Evolutionary conservation across 176 grass and related monocot genomes (phyloP).

Genomic region (Oryza officinalis): DNA sequence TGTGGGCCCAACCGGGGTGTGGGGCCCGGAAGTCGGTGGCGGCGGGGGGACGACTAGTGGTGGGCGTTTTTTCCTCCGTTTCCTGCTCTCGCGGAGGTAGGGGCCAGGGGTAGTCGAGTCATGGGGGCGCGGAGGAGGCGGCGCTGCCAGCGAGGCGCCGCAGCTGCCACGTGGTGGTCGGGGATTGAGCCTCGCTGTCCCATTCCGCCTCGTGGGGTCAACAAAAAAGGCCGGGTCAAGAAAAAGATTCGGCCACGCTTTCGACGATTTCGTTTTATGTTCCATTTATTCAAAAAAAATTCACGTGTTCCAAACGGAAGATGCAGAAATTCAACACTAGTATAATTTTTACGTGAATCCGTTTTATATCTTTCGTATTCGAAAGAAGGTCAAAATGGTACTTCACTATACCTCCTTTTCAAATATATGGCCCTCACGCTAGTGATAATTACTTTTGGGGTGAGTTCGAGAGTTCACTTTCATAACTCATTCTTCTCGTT

Average conservation of each 20-base stretch:
- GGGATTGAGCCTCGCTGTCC: conserved; percentile 3
- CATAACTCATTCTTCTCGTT: too few relatives aligned
- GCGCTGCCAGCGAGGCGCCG: neutral
- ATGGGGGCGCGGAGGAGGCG: neutral
- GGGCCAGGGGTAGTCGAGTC: neutral
- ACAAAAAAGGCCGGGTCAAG: neutral
- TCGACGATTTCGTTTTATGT: neutral
- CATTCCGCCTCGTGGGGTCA: neutral
- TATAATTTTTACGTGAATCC: too few relatives aligned
- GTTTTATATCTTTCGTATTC: too few relatives aligned
- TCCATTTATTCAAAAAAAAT: neutral
- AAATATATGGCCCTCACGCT: too few relatives aligned
- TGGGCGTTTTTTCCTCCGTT: neutral
- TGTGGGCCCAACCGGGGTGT: neutral
- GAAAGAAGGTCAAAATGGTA: too few relatives aligned
- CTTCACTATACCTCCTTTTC: too few relatives aligned
- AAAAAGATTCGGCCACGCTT: neutral
- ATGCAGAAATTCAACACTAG: too few relatives aligned
- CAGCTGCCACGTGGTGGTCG: neutral
- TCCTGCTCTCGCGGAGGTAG: neutral
- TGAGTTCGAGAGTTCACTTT: too few relatives aligned
- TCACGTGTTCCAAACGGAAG: too few relatives aligned
- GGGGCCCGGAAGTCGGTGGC: neutral
- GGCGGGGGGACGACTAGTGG: neutral
- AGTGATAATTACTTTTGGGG: too few relatives aligned